phyloP scores from a whole-genome alignment of 2,329 filamentous ascomycete species.

The Fusarium gaditjirri region DNA sequence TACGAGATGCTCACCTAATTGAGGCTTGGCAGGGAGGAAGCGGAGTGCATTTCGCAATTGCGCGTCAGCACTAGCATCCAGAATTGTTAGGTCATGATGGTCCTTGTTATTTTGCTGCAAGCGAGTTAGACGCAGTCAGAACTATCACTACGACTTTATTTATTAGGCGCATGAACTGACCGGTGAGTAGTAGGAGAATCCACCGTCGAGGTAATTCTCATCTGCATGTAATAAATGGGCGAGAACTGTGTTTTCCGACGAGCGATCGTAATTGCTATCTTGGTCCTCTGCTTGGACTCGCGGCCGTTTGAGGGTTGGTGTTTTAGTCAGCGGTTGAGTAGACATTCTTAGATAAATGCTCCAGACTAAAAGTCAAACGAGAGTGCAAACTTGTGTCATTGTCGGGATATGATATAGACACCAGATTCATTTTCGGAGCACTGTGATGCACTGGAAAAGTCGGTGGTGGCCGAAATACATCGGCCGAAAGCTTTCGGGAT shows the following conservation, averaged over 20 bases:
- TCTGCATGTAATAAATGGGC: not conserved
- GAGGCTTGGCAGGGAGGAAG: not conserved
- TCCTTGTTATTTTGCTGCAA: not conserved
- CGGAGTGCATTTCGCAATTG: constrained; percentile 2
- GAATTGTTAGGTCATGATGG: not conserved
- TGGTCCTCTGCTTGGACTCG: not conserved
- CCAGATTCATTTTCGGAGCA: not conserved
- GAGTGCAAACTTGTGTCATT: not conserved
- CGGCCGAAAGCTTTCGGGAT: constrained; percentile 27
- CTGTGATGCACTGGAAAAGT: not conserved
- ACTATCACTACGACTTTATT: not conserved
- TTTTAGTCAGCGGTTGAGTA: not conserved
- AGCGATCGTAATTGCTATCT: not conserved
- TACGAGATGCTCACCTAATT: not conserved
- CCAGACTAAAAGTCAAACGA: not conserved
- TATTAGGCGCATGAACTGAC: not conserved
- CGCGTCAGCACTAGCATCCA: not conserved
- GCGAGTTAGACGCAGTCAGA: not conserved
- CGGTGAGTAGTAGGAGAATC: not conserved
- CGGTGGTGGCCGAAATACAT: constrained; percentile 28
- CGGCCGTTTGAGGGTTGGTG: not conserved
- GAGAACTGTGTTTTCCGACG: not conserved
- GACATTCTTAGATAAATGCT: not conserved
- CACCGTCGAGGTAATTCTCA: not conserved
- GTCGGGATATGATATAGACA: not conserved